phyloP scores from a whole-genome alignment of 768 basidiomycete genomes.

The Pulveroboletus sp. region DNA sequence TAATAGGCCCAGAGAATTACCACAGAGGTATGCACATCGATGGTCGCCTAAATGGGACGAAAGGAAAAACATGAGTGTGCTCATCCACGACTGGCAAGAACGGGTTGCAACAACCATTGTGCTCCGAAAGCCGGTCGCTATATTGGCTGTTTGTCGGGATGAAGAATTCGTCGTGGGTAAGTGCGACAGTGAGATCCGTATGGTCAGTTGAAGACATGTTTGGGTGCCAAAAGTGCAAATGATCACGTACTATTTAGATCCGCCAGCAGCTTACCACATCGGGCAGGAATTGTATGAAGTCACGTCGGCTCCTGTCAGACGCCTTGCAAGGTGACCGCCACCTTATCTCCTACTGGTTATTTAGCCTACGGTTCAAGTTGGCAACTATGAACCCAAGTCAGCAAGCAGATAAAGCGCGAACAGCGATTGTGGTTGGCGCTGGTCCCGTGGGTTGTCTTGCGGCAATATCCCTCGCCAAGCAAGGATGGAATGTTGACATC shows the following conservation, averaged over 20 bases:
- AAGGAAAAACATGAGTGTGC: constrained; percentile 12
- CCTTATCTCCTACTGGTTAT: not conserved
- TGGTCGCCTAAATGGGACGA: constrained; percentile 36
- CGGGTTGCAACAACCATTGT: constrained; percentile 36
- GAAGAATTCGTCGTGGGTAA: constrained; percentile 52
- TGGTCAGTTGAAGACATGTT: constrained; percentile 15
- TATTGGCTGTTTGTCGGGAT: constrained; percentile 53
- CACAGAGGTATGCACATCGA: constrained; percentile 82
- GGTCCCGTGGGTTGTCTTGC: constrained; percentile 94
- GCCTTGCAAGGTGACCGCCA: not conserved
- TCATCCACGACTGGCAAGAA: not conserved
- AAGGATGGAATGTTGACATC: constrained; percentile 80
- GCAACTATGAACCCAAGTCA: constrained; percentile 13
- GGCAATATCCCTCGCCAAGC: constrained; percentile 79
- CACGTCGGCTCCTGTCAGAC: not conserved
- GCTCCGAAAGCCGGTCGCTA: constrained; percentile 36
- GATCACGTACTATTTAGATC: constrained; percentile 18
- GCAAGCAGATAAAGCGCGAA: constrained; percentile 25
- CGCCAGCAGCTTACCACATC: constrained; percentile 14
- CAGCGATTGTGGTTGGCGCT: constrained; percentile 74
- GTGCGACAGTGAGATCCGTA: constrained; percentile 25
- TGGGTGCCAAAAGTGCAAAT: not conserved
- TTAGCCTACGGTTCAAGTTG: not conserved
- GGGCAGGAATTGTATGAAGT: constrained; percentile 2
- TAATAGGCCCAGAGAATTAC: constrained; percentile 88